Base-by-base conservation (phyloP, 129 eudicot genomes). In the Flaveria robusta region DNA sequence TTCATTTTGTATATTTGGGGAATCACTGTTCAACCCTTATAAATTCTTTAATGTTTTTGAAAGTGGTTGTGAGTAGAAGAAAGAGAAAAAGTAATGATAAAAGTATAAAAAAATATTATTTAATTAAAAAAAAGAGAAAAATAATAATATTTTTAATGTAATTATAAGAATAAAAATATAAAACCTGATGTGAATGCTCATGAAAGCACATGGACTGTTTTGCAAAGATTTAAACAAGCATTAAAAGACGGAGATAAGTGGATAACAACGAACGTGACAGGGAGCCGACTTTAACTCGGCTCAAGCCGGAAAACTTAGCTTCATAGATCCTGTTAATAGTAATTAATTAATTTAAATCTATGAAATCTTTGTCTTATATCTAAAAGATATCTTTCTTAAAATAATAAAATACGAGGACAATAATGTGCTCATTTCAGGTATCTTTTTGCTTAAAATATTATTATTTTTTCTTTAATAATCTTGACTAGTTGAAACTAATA, bases 361-460 rank as follows among this genome's bases (percentile, higher is more conserved):
- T 24, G 60, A 74, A 73, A 80, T 80, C 83, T 80, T 73, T 80
- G 83, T 80, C 83, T 74, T 74, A 54, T 73, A 74, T 80, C 75
- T 71, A 66, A 80, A 80, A 74, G 83, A 39, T 66, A 69, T 66
- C 55, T 47, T 72, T 31, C 68, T 45, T 51, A 24, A 73, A 26
- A 66, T 66, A 73, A 73, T 74, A 72, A 26, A 72, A 18, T 69
- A 68, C 51, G 20, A 13, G 14, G 22, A 55, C 26, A 58, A 43
- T 58, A n/a, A 60, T 77, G 39, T 76, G 42, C 50, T 66, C 74
- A 15, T 76, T 76, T 66, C n/a, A 50, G 27, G 51, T 51, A 66
- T 66, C 47, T 42, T 77, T 55, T 68, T 52, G 9, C 23, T 50
- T 68, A 16, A 41, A 55, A 27, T 37, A 60, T 22, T 14, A 16